Evolutionary conservation across 2,329 filamentous ascomycete genomes (phyloP).

Genomic region (Colletotrichum siamense): DNA sequence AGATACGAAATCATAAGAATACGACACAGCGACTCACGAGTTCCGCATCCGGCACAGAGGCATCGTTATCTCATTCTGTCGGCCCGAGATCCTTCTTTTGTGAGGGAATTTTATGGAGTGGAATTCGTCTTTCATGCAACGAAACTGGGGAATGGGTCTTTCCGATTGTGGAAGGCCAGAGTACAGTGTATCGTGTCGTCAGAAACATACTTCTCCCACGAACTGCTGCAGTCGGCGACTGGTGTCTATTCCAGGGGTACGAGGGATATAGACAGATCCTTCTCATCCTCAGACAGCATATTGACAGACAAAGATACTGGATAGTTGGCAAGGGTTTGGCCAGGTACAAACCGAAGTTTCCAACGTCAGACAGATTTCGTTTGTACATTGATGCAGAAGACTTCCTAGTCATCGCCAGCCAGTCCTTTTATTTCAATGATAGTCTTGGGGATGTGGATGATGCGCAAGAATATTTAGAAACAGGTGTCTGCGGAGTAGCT

Average conservation of each 20-base stretch:
- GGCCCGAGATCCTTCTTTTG: neutral
- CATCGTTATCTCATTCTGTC: neutral
- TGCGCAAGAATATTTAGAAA: neutral
- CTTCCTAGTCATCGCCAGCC: neutral
- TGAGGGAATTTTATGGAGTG: neutral
- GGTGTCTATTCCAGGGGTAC: neutral
- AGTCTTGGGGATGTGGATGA: neutral
- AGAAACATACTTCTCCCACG: neutral
- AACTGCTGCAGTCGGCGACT: neutral
- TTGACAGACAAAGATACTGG: neutral
- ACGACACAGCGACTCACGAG: neutral
- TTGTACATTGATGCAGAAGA: neutral
- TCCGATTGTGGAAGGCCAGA: neutral
- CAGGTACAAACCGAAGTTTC: neutral
- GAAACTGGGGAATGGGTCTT: neutral
- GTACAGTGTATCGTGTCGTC: neutral
- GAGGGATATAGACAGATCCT: neutral
- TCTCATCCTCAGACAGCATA: accelerated
- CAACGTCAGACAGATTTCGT: neutral
- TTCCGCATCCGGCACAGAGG: neutral
- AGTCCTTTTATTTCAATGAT: neutral
- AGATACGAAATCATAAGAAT: neutral
- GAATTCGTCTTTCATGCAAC: neutral
- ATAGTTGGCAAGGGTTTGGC: neutral
- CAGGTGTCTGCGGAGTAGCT: neutral